Conservation (phyloP, 2,329 filamentous ascomycete genomes). For the Aspergillus transmontanensis region DNA sequence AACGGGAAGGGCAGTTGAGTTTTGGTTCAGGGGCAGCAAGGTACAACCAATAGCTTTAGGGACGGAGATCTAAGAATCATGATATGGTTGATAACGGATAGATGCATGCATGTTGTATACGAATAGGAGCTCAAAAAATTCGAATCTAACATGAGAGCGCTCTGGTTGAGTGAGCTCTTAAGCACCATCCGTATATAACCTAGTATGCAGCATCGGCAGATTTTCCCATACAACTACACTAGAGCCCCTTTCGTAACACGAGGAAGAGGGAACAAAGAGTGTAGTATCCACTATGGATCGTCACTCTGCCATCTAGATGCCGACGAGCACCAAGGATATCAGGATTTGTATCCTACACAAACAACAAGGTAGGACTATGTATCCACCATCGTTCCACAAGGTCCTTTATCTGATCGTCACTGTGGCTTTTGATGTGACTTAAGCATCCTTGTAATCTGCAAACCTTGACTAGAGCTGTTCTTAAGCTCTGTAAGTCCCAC, state of each 20-base stretch:
- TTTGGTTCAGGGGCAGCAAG: neutral
- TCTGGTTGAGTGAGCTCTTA: no score
- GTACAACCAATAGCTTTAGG: neutral
- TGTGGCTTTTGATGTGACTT: neutral
- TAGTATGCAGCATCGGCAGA: no score
- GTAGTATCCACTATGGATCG: neutral
- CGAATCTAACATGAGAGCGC: no score
- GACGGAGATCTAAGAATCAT: neutral
- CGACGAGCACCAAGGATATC: fast-evolving
- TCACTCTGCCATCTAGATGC: neutral
- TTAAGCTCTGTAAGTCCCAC: neutral
- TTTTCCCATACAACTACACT: no score
- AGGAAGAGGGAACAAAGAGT: neutral
- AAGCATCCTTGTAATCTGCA: fast-evolving
- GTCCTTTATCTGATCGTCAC: neutral
- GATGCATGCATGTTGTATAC: neutral
- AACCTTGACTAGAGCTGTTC: neutral
- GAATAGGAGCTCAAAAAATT: neutral
- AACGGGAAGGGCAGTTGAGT: neutral
- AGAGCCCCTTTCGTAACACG: no score
- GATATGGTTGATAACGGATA: neutral
- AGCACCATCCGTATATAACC: no score
- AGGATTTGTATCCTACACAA: neutral
- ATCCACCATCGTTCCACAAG: neutral
- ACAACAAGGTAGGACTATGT: neutral